Conservation (phyloP, 1,284 basidiomycete species). For the Irpex sp. region DNA sequence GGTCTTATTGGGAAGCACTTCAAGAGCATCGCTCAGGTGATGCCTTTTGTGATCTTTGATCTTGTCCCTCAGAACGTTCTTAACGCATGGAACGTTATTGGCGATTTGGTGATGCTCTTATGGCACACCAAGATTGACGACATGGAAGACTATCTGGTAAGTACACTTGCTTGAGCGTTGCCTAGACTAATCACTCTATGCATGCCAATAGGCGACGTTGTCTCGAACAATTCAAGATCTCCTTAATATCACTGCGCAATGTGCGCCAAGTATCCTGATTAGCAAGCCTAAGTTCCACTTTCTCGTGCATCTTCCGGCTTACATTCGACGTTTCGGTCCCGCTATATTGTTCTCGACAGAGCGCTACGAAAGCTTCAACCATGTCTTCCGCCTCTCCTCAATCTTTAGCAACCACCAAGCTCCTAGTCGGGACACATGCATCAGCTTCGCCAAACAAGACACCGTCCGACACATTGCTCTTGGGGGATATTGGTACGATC, state of each 20-base stretch:
- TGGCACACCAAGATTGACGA: slow-evolving; percentile 27
- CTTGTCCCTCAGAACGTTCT: slow-evolving; percentile 19
- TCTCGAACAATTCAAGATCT: slow-evolving; percentile 16
- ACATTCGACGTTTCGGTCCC: slow-evolving; percentile 16
- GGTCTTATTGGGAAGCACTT: slow-evolving; percentile 30
- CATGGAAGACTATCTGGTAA: slow-evolving; percentile 20
- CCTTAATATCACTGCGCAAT: slow-evolving; percentile 7
- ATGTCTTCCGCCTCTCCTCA: slow-evolving; percentile 16
- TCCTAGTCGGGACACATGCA: slow-evolving; percentile 18
- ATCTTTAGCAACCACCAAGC: slow-evolving; percentile 21
- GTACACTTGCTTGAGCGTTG: neutral
- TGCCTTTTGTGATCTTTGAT: slow-evolving; percentile 24
- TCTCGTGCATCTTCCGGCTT: slow-evolving; percentile 12
- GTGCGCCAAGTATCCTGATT: slow-evolving; percentile 13
- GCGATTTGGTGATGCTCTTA: slow-evolving; percentile 21
- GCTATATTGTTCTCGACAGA: slow-evolving; percentile 19
- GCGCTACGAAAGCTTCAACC: slow-evolving; percentile 21
- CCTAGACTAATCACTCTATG: neutral
- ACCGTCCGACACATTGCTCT: slow-evolving; percentile 12
- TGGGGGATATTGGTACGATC: slow-evolving; percentile 16
- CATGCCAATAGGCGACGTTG: slow-evolving; percentile 1
- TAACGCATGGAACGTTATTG: slow-evolving; percentile 22
- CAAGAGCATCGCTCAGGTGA: slow-evolving; percentile 27
- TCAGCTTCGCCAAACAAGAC: slow-evolving; percentile 15
- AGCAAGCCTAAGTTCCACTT: slow-evolving; percentile 19